Conservation (phyloP, 108 stramenopile genomes). For the Nannochloropsis salina region DNA sequence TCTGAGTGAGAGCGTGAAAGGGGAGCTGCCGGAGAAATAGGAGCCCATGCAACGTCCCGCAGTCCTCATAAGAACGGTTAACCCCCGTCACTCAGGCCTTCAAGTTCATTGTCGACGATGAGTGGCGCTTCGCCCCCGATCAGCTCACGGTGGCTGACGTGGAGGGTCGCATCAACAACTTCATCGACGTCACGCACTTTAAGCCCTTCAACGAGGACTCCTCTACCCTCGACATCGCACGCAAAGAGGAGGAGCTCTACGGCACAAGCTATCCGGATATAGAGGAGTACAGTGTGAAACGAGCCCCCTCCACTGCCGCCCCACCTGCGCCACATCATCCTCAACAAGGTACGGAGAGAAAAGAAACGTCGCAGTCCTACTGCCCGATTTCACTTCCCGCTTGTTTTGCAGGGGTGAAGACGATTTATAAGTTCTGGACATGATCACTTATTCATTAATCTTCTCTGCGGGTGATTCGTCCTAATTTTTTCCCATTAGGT, state of each 20-base stretch:
- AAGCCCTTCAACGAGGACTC: slow-evolving; percentile 82
- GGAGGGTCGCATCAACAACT: slow-evolving; percentile 96
- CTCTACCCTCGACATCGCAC: not conserved
- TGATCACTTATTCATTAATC: no score
- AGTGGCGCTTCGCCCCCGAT: slow-evolving; percentile 83
- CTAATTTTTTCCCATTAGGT: not conserved
- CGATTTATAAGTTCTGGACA: no score
- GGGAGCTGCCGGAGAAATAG: no score
- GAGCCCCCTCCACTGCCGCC: slow-evolving; percentile 99
- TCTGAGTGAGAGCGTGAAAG: no score
- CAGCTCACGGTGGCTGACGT: slow-evolving; percentile 96
- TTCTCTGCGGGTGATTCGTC: no score
- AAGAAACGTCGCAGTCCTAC: not conserved
- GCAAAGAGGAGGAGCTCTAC: slow-evolving; percentile 61
- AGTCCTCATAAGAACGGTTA: not conserved
- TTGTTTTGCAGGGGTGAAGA: no score
- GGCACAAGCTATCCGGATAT: slow-evolving; percentile 81
- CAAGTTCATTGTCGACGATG: slow-evolving; percentile 98
- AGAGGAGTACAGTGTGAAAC: slow-evolving; percentile 92
- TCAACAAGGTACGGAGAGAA: slow-evolving; percentile 75
- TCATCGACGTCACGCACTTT: slow-evolving; percentile 97
- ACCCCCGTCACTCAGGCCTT: slow-evolving; percentile 61
- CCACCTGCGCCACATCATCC: slow-evolving; percentile 93
- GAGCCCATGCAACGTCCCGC: no score
- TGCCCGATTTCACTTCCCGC: no score